A percentile compares a stretch with the other conserved stretches of the same genome.
Evolutionary conservation across 768 basidiomycete species (phyloP).

Genomic region (Strobilomyces dryophilus): DNA sequence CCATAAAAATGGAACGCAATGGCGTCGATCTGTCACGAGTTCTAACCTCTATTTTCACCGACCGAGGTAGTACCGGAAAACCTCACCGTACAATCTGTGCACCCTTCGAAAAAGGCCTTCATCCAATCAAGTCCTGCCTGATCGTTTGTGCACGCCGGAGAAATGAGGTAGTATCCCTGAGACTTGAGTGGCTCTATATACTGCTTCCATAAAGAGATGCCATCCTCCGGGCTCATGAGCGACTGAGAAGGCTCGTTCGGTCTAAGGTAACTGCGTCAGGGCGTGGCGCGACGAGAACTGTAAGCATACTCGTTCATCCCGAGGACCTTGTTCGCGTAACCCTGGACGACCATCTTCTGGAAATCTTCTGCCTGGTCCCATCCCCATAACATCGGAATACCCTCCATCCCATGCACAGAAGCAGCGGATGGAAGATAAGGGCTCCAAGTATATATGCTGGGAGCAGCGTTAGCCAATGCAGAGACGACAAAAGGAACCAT

Average conservation of each 20-base stretch:
- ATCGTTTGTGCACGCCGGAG: constrained; percentile 68
- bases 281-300: not conserved
- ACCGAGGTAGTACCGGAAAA: not conserved
- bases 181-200: constrained; percentile 58
- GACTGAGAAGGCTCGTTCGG: constrained; percentile 67
- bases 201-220: constrained; percentile 56
- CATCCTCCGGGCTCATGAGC: constrained; percentile 52
- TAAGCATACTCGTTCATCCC: constrained; percentile 75
- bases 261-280: constrained; percentile 35
- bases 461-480: not conserved
- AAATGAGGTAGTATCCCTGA: constrained; percentile 57
- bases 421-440: constrained; percentile 42
- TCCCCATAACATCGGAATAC: constrained; percentile 75
- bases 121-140: constrained; percentile 67
- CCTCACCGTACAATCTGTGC: constrained; percentile 52
- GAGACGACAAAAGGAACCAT: constrained; percentile 8
- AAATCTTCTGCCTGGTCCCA: constrained; percentile 47
- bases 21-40: constrained; percentile 47
- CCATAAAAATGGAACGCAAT: constrained; percentile 77
- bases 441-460: constrained; percentile 67
- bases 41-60: not conserved
- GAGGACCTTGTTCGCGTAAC: constrained; percentile 54
- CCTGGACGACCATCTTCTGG: constrained; percentile 39
- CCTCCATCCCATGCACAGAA: constrained; percentile 45
- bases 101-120: constrained; percentile 49